Base-by-base conservation (phyloP, 805 yeast genomes). In the Saturnispora sanitii region DNA sequence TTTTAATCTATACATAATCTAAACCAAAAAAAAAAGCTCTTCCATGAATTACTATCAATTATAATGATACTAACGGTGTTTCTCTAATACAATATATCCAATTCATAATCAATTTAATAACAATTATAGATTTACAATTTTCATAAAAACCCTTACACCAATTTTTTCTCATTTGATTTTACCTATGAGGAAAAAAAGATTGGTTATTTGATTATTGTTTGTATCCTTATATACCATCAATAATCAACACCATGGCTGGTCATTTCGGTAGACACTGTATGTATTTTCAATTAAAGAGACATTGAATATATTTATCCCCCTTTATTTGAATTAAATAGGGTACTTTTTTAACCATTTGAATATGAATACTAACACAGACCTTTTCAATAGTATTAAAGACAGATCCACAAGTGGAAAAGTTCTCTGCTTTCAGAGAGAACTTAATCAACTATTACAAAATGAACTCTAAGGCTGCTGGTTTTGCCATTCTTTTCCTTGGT, bases 211-310 rank as follows among this genome's bases (percentile, higher is more conserved):
- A 11, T 23, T 11, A 23, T 7, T 23, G 26, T 15, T 17, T 29
- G 4, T 16, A 13, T 17, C 15, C 30, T 25, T 26, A 6, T 16
- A 25, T 16, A 26, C 6, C n/a, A 18, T 6, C 6, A 21, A 15
- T 8, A 22, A 17, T 37, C 37, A 31, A 8, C 22, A 50, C 38
- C 22, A 57, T 57, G 62, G 61, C 60, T 19, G 60, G 57, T 16
- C 51, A 48, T 36, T 55, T 55, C 41, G 60, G 58, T 43, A 57
- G 62, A 57, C 62, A 57, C 43, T 46, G 60, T 56, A 54, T 45
- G 60, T 55, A 39, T 16, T 3, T 3, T 2, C 15, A 3, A 13
- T 15, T 38, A 35, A 4, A 9, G 4, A n/a, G 20, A 6, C 20
- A 5, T 20, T 12, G 18, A 6, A 6, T 7, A n/a, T n/a, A n/a